phyloP scores from a whole-genome alignment of 2,329 filamentous ascomycete species.

The Hortaea werneckii region DNA sequence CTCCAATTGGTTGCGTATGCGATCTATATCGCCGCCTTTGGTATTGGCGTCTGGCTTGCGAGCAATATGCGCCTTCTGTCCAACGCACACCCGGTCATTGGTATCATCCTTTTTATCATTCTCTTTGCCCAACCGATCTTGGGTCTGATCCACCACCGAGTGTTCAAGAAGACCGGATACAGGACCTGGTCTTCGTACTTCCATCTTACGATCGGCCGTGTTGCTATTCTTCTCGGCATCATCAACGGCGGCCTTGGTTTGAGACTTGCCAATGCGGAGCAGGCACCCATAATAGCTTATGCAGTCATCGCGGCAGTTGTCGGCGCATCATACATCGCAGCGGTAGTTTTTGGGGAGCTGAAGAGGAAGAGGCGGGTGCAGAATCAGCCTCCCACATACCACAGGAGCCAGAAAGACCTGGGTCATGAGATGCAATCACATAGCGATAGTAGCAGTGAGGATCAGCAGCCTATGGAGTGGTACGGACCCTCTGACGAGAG shows the following conservation, averaged over 20 bases:
- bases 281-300: slow-evolving; percentile 33
- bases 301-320: slow-evolving; percentile 40
- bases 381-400: background rate
- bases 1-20: slow-evolving; percentile 41
- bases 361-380: slow-evolving; percentile 8
- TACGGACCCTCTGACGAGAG: background rate
- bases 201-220: slow-evolving; percentile 19
- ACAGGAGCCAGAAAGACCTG: background rate
- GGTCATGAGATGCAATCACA: background rate
- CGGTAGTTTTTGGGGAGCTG: slow-evolving; percentile 21
- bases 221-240: slow-evolving; percentile 41
- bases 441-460: background rate
- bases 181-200: slow-evolving; percentile 38
- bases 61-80: slow-evolving; percentile 27
- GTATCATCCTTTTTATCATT: slow-evolving; percentile 39
- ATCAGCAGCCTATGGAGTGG: background rate
- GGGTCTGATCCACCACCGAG: slow-evolving; percentile 41
- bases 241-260: slow-evolving; percentile 50
- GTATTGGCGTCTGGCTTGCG: slow-evolving; percentile 42
- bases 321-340: slow-evolving; percentile 31
- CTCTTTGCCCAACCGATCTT: slow-evolving; percentile 47
- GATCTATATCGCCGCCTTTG: slow-evolving; percentile 39
- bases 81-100: slow-evolving; percentile 43
- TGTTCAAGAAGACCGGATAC: slow-evolving; percentile 38
- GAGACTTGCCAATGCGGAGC: slow-evolving; percentile 31